These are phyloP conservation scores for Penicillium concentricum DNA, from an alignment of 2,329 filamentous ascomycete genomes.

Conservation along the genomic window DNA sequence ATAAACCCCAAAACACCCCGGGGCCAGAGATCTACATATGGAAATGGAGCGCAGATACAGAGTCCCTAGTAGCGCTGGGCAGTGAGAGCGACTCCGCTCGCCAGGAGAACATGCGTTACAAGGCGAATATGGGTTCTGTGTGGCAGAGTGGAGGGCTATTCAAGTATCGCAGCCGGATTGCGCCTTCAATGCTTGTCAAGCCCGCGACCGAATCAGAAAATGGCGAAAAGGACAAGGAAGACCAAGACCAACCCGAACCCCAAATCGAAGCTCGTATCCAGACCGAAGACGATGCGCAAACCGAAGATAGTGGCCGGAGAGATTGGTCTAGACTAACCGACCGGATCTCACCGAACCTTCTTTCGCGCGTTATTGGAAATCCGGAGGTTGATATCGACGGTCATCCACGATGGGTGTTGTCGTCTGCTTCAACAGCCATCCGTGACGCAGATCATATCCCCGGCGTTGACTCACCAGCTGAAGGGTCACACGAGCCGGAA, in stretches of 20 bases:
- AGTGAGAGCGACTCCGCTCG: slow-evolving; percentile 34
- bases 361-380: slow-evolving; percentile 52
- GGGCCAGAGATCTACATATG: slow-evolving; percentile 51
- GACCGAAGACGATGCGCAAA: slow-evolving; percentile 25
- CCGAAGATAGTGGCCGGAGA: slow-evolving; percentile 43
- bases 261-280: slow-evolving; percentile 8
- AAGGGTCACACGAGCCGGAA: slow-evolving; percentile 19
- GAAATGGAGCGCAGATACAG: slow-evolving; percentile 51
- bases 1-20: neutral
- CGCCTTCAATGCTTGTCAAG: slow-evolving; percentile 49
- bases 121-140: slow-evolving; percentile 56
- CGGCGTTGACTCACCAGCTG: slow-evolving; percentile 45
- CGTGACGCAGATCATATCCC: slow-evolving; percentile 61
- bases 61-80: slow-evolving; percentile 36
- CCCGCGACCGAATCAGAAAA: neutral
- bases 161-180: slow-evolving; percentile 40
- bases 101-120: slow-evolving; percentile 52
- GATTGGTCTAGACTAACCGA: slow-evolving; percentile 57
- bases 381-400: slow-evolving; percentile 37
- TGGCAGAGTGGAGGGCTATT: slow-evolving; percentile 53
- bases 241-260: slow-evolving; percentile 4
- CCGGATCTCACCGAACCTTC: slow-evolving; percentile 48
- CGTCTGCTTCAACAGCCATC: slow-evolving; percentile 57
- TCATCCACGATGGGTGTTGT: slow-evolving; percentile 54
- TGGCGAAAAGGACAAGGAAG: neutral